phyloP scores from a whole-genome alignment of 108 stramenopile genomes.

The Nannochloropsis salina region DNA sequence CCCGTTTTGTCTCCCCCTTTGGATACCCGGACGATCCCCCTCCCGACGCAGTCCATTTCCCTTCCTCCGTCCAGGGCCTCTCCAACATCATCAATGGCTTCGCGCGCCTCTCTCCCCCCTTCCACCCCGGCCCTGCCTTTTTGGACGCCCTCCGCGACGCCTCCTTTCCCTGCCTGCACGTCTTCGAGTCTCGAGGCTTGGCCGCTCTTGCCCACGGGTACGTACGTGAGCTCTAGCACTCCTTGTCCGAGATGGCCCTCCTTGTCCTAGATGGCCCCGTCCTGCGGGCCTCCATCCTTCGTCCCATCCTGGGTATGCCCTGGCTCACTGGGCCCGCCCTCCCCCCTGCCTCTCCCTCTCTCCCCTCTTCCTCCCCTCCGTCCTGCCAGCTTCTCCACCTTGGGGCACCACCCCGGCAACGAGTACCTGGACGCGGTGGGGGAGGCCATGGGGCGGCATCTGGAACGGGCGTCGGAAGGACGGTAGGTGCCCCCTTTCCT shows the following conservation, averaged over 20 bases:
- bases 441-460: background rate
- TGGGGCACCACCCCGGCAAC: background rate
- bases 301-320: background rate
- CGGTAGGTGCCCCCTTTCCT: background rate
- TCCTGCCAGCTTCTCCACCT: background rate
- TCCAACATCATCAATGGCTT: background rate
- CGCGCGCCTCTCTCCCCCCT: background rate
- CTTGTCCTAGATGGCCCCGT: background rate
- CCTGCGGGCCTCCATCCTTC: background rate
- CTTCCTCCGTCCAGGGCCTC: background rate
- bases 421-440: background rate
- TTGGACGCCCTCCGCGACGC: background rate
- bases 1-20: background rate
- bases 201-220: background rate
- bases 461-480: background rate
- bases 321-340: background rate
- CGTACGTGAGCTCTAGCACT: background rate
- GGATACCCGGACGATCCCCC: background rate
- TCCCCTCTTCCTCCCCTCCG: background rate
- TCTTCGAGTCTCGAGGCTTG: background rate
- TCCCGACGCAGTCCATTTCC: background rate
- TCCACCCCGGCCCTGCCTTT: conserved; percentile 1
- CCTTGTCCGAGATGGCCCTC: background rate
- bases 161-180: background rate
- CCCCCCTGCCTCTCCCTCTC: background rate